These are phyloP conservation scores for Hypoxylon sp. DNA, from an alignment of 2,329 filamentous ascomycete genomes.

Conservation along the genomic window DNA sequence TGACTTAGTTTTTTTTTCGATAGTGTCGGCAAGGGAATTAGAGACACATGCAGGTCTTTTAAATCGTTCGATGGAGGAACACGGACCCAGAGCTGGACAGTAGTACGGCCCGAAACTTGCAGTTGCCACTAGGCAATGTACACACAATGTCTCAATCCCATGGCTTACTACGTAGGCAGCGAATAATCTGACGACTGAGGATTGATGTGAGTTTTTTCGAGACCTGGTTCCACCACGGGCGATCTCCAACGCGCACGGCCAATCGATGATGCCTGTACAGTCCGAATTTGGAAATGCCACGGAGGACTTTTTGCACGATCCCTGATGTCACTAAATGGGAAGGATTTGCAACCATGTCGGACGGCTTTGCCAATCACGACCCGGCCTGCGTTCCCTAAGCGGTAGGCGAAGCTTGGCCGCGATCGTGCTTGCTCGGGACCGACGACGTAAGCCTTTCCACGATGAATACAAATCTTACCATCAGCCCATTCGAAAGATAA, in stretches of 20 bases:
- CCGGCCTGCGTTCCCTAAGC: slow-evolving; percentile 1
- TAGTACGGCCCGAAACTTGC: slow-evolving; percentile 13
- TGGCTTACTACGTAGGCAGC: not conserved
- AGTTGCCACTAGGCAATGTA: slow-evolving; percentile 2
- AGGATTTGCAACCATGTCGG: slow-evolving; percentile 24
- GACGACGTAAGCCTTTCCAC: slow-evolving; percentile 15
- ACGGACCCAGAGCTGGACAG: not conserved
- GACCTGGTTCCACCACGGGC: slow-evolving; percentile 3
- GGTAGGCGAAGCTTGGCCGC: slow-evolving; percentile 15
- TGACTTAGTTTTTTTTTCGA: not conserved
- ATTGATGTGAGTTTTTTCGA: not conserved
- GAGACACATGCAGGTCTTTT: slow-evolving; percentile 2
- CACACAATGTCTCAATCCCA: slow-evolving; percentile 9
- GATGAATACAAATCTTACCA: slow-evolving; percentile 7
- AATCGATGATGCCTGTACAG: slow-evolving; percentile 32
- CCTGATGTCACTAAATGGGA: slow-evolving; percentile 14
- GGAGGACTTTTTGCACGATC: slow-evolving; percentile 27
- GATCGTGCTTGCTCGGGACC: slow-evolving; percentile 33
- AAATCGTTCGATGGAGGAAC: slow-evolving; percentile 1
- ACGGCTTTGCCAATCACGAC: slow-evolving; percentile 20
- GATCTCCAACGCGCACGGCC: slow-evolving; percentile 16
- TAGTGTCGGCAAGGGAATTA: not conserved
- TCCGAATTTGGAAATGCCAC: slow-evolving; percentile 32
- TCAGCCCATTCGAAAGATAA: slow-evolving; percentile 23
- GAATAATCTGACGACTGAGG: not conserved